Evolutionary conservation across 2,329 filamentous ascomycete genomes (phyloP), one percentile per base, ranked within the genome.

Genomic region (Drechslerella stenobrocha): DNA sequence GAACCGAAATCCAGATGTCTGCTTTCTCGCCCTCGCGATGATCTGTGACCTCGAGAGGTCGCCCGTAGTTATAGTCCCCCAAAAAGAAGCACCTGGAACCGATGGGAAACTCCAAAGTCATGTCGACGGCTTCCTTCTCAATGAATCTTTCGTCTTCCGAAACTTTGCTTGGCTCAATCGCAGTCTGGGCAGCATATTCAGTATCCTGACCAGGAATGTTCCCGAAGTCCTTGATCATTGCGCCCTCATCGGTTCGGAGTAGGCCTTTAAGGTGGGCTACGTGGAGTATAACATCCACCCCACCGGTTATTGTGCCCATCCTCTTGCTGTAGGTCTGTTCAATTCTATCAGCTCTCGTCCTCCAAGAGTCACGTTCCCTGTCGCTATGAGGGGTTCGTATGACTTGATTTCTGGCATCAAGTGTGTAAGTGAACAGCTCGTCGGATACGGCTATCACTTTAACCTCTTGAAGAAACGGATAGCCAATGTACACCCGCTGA

Each of bases 181-280:
- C 81, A 15, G 89, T 85, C 75, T 98, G 93, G 2, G 90, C 83
- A n/a, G 93, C 90, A 76, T 92, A 96, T 56, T 95, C 88, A 4
- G 86, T 88, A 75, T 96, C 90, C 74, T 93, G 82, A 45, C 92
- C 92, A 1, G 87, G 85, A 47, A 96, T 88, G 52, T 87, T 83
- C 15, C 85, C 90, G 75, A 96, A 98, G 74, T 97, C 90, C 78
- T 98, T 98, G 73, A 96, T 79, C 1, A 90, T 87, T 8, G 92
- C 89, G 44, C 93, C 93, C 32, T 92, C 87, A 67, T 96, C 90
- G 0, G 88, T 95, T 80, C 95, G 96, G 73, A 83, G 82, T 70
- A 98, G 81, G 20, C 95, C 93, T 76, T 89, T 95, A 56, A 98
- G 83, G 83, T 96, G 93, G 72, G 96, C 88, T 34, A 98, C 90